Conservation (phyloP, 2,329 filamentous ascomycete genomes). For the Plectosphaerella cucumerina region DNA sequence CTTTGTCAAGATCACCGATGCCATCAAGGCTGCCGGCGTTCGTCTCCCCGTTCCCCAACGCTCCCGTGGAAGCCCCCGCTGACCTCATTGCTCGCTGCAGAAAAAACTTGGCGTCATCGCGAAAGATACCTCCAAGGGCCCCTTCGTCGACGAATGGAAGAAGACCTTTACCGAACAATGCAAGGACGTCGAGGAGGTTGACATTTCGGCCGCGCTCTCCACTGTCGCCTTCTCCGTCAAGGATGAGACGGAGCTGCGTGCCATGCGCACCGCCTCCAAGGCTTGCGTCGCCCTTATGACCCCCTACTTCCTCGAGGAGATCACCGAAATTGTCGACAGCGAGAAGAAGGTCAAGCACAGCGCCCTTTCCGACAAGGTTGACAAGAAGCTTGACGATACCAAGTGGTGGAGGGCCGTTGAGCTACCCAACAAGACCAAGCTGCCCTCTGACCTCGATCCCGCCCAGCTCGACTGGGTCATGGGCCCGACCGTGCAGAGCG, state of each 20-base stretch:
- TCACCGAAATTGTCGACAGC: slow-evolving; percentile 91
- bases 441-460: slow-evolving; percentile 82
- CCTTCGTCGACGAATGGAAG: slow-evolving; percentile 97
- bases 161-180: slow-evolving; percentile 71
- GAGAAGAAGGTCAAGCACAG: slow-evolving; percentile 97
- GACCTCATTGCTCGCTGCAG: slow-evolving; percentile 31
- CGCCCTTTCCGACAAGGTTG: slow-evolving; percentile 78
- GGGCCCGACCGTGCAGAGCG: slow-evolving; percentile 87
- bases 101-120: slow-evolving; percentile 86
- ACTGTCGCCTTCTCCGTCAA: slow-evolving; percentile 84
- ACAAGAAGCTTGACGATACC: slow-evolving; percentile 84
- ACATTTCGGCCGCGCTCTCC: slow-evolving; percentile 79
- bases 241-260: slow-evolving; percentile 88
- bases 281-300: slow-evolving; percentile 93
- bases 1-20: slow-evolving; percentile 77
- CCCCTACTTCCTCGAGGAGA: slow-evolving; percentile 95
- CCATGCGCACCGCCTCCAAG: slow-evolving; percentile 90
- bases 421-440: slow-evolving; percentile 65
- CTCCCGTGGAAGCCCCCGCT: not conserved
- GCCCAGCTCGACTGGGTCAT: slow-evolving; percentile 92
- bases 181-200: slow-evolving; percentile 84
- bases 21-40: slow-evolving; percentile 84
- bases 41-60: slow-evolving; percentile 29
- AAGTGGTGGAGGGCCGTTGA: slow-evolving; percentile 87
- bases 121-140: slow-evolving; percentile 80